Evolutionary conservation across 2,329 filamentous ascomycete genomes (phyloP).

Genomic region (Alternaria novae-zelandiae): DNA sequence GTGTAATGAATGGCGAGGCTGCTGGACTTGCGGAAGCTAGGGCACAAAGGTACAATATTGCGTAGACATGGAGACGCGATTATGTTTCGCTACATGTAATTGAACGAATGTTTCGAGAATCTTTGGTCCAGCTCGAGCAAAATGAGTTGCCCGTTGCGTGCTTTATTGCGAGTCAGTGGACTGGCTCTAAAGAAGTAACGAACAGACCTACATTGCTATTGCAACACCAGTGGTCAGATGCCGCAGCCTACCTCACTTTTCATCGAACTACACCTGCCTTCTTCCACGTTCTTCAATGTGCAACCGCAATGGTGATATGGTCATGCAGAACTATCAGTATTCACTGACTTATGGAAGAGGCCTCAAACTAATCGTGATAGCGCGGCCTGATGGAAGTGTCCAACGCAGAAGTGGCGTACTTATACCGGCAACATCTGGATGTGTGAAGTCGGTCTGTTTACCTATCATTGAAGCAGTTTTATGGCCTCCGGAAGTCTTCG

Average conservation of each 20-base stretch:
- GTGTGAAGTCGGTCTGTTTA: neutral
- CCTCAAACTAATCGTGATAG: neutral
- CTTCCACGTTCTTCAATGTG: accelerated
- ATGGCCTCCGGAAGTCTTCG: accelerated
- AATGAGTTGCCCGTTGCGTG: too few relatives aligned
- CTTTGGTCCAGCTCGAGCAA: too few relatives aligned
- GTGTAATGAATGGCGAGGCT: too few relatives aligned
- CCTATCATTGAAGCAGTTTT: neutral
- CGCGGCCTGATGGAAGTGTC: neutral
- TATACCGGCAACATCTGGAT: neutral
- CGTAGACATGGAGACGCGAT: too few relatives aligned
- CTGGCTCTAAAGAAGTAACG: too few relatives aligned
- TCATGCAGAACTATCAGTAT: accelerated
- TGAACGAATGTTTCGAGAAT: too few relatives aligned
- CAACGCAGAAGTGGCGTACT: neutral
- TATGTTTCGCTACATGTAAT: too few relatives aligned
- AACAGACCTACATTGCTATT: too few relatives aligned
- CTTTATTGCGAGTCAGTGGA: too few relatives aligned
- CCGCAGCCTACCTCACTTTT: neutral
- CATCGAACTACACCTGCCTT: neutral
- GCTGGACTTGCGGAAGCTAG: too few relatives aligned
- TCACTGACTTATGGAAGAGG: neutral
- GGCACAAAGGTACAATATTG: too few relatives aligned
- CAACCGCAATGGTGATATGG: neutral
- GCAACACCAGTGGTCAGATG: neutral